A percentile compares a stretch with the other conserved stretches of the same genome.
Evolutionary conservation across 345 rosid genomes (phyloP).

Genomic region (Linum lewisii): DNA sequence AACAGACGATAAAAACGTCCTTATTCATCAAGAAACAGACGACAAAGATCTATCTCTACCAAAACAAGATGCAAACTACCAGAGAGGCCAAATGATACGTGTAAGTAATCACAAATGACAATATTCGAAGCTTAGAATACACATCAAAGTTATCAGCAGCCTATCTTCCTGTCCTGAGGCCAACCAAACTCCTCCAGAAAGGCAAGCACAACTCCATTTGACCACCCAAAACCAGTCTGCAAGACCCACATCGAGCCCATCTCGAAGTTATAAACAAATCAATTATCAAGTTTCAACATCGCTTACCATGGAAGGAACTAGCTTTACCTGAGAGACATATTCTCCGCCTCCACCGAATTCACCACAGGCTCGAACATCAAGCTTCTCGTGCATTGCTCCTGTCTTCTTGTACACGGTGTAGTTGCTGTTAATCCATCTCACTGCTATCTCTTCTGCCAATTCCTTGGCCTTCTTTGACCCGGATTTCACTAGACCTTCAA

Average conservation of each 20-base stretch:
- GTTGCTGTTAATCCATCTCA: constrained; percentile 70
- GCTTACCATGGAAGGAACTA: background rate
- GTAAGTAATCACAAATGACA: too few species aligned
- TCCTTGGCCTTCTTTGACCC: constrained; percentile 38
- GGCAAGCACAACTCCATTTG: constrained; percentile 4
- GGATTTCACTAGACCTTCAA: constrained; percentile 63
- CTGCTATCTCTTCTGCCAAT: constrained; percentile 64
- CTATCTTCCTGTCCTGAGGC: constrained; percentile 5
- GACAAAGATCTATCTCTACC: too few species aligned
- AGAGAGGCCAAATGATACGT: too few species aligned
- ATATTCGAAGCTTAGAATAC: too few species aligned
- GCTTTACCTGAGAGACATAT: constrained; percentile 54
- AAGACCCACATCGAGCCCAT: background rate
- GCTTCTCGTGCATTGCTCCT: constrained; percentile 49
- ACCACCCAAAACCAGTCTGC: constrained; percentile 7
- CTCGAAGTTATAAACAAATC: background rate
- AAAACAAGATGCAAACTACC: too few species aligned
- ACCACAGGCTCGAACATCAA: constrained; percentile 39
- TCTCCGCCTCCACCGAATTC: constrained; percentile 62
- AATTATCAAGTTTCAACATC: background rate
- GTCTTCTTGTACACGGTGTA: constrained; percentile 41
- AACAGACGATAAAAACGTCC: too few species aligned
- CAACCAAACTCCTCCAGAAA: constrained; percentile 5
- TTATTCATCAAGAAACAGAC: too few species aligned
- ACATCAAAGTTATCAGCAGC: background rate